Evolutionary conservation across 495 filamentous ascomycete species (phyloP), one percentile per base, ranked within the genome.

Genomic region (Xylaria venustula): DNA sequence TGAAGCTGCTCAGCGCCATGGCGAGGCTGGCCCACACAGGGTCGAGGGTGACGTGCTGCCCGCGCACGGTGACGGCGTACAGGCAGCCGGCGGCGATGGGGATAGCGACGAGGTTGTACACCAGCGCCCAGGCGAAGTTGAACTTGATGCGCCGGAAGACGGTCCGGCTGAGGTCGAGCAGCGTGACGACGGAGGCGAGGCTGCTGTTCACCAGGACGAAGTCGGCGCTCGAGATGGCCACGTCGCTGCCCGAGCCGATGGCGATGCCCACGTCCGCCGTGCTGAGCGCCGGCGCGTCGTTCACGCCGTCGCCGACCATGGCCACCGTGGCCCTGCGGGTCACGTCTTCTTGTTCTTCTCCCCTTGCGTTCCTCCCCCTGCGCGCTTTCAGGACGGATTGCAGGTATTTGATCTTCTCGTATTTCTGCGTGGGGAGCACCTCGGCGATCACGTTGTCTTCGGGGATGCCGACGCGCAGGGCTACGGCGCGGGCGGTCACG

Each of bases 41-140:
- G 66, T 88, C 86, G 32, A 96, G 68, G 44, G 87, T 69, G 1
- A 86, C 71, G 59, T 87, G 81, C 25, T 70, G 68, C 22, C 84
- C 81, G 6, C 73, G 71, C 48, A 73, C 82, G 11, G 75, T 72
- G 45, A 91, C 77, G 0, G 90, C 87, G 70, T 92, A 96, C 9
- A 96, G 75, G 12, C 87, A 86, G 2, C 92, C 92, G 1, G 91
- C 92, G 2, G 92, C 91, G 42, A 97, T 78, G 2, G 92, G 92
- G n/a, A 97, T 72, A 3, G 90, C 85, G 46, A 88, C 69, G 9
- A 87, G 52, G 66, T 97, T 97, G 68, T 96, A 97, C 2, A 95
- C 74, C n/a, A 91, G 73, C 2, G 92, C 92, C 92, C 92, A 97
- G 26, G 72, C 83, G 70, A 96, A 97, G 67, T 97, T 97, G 76